These are phyloP conservation scores for Fraxinus quadrangulata DNA, from an alignment of 257 asterid species.

Conservation along the genomic window DNA sequence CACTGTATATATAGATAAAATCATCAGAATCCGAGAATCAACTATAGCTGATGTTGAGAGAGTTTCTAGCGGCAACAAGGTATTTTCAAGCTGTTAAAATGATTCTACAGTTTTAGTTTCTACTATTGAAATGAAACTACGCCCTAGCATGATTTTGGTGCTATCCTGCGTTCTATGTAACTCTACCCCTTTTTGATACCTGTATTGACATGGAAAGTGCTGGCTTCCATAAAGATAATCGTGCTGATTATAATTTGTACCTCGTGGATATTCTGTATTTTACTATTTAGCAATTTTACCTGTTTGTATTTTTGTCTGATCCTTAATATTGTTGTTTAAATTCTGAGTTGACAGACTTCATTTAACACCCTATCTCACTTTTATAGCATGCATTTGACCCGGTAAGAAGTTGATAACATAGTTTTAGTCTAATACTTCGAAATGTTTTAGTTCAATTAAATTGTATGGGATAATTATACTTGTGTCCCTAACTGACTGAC, in stretches of 20 bases:
- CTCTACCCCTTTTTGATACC: neutral
- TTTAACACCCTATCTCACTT: neutral
- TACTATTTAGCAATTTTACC: neutral
- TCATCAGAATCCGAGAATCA: constrained; percentile 66
- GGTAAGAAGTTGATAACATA: constrained; percentile 6
- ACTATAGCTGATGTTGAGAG: constrained; percentile 46
- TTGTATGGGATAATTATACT: neutral
- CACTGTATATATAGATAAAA: constrained; percentile 66
- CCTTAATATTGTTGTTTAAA: neutral
- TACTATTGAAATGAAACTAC: constrained; percentile 2
- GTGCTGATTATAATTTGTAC: neutral
- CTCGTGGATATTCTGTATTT: constrained; percentile 2
- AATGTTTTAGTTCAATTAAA: neutral
- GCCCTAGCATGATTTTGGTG: constrained; percentile 5
- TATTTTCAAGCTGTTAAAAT: constrained; percentile 26
- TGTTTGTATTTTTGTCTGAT: neutral
- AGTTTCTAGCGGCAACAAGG: constrained; percentile 48
- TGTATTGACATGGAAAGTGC: constrained; percentile 1
- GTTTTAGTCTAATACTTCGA: neutral
- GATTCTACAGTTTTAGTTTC: neutral
- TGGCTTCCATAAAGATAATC: constrained; percentile 1
- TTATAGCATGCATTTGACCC: neutral
- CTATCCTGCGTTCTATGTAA: constrained; percentile 2
- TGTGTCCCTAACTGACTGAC: neutral
- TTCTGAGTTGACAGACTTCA: neutral